A percentile compares a stretch with the other conserved stretches of the same genome.
Conservation (phyloP, 23 red algal species). For the Gracilaria domingensis region DNA sequence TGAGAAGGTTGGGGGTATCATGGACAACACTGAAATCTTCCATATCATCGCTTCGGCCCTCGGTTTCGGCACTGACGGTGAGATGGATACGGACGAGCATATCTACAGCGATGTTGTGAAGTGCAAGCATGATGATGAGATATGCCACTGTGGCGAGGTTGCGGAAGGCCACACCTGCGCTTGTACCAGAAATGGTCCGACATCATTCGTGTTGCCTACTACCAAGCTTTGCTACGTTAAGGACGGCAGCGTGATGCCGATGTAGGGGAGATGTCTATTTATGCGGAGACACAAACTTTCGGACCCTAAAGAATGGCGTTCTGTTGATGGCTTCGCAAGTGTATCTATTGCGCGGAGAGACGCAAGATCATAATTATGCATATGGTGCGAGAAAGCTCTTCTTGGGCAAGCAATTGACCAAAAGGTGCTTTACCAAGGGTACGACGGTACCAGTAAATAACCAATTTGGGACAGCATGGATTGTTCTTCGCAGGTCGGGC, state of each 20-base stretch:
- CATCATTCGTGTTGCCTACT: neutral
- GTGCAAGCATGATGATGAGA: constrained; percentile 40
- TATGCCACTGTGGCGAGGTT: constrained; percentile 32
- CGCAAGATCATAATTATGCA: too few species aligned
- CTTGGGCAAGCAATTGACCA: too few species aligned
- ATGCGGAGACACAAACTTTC: too few species aligned
- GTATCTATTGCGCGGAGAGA: too few species aligned
- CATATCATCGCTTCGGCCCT: constrained; percentile 63
- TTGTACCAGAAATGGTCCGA: constrained; percentile 2
- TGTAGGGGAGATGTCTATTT: neutral
- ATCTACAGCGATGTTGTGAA: constrained; percentile 37
- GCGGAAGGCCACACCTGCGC: neutral
- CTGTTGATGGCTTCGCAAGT: too few species aligned
- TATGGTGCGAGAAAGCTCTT: too few species aligned
- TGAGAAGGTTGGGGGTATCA: constrained; percentile 33
- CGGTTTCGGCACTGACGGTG: constrained; percentile 63
- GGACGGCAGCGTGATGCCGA: constrained; percentile 7
- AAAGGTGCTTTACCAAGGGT: too few species aligned
- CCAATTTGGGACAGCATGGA: too few species aligned
- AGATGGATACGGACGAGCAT: constrained; percentile 40
- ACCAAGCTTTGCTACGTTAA: constrained; percentile 21
- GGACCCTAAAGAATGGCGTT: too few species aligned
- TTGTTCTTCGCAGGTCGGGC: too few species aligned
- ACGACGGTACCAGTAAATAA: too few species aligned
- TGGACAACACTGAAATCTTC: constrained; percentile 67